Percentiles rank a stretch among this genome's conserved stretches.
phyloP scores from a whole-genome alignment of 495 filamentous ascomycete species.

The Xylaria intraflava region DNA sequence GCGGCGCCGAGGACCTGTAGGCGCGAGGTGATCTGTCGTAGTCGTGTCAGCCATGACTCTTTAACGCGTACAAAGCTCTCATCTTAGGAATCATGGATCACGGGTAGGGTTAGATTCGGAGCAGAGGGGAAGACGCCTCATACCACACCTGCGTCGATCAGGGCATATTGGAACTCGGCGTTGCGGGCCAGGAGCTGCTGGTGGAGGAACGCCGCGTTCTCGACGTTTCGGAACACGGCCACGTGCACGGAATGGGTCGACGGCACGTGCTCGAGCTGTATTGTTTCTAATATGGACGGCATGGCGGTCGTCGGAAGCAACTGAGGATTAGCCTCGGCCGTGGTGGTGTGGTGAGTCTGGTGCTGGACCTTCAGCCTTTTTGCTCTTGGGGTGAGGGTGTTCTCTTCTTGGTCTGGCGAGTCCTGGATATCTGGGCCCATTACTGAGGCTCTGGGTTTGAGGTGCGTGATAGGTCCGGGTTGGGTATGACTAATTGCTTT shows the following conservation, averaged over 20 bases:
- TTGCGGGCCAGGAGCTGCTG: constrained; percentile 77
- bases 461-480: background rate
- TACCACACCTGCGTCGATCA: constrained; percentile 63
- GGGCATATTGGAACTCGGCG: constrained; percentile 80
- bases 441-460: background rate
- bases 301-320: background rate
- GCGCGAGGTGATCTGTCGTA: constrained; percentile 55
- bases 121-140: too few species aligned
- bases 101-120: background rate
- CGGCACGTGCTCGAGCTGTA: constrained; percentile 66
- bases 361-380: constrained; percentile 7
- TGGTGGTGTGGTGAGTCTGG: background rate
- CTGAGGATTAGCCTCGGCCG: background rate
- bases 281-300: constrained; percentile 33
- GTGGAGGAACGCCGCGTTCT: constrained; percentile 69
- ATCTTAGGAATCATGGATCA: too few species aligned
- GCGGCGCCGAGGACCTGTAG: constrained; percentile 68
- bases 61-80: too few species aligned
- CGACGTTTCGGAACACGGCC: constrained; percentile 65
- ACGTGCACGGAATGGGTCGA: constrained; percentile 58
- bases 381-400: background rate
- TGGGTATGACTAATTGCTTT: background rate
- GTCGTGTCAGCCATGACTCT: background rate
- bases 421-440: background rate
- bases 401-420: background rate